A percentile compares a stretch with the other conserved stretches of the same genome.
Evolutionary conservation across 2,329 filamentous ascomycete species (phyloP).

Genomic region (Phaeosphaeriaceae sp.): DNA sequence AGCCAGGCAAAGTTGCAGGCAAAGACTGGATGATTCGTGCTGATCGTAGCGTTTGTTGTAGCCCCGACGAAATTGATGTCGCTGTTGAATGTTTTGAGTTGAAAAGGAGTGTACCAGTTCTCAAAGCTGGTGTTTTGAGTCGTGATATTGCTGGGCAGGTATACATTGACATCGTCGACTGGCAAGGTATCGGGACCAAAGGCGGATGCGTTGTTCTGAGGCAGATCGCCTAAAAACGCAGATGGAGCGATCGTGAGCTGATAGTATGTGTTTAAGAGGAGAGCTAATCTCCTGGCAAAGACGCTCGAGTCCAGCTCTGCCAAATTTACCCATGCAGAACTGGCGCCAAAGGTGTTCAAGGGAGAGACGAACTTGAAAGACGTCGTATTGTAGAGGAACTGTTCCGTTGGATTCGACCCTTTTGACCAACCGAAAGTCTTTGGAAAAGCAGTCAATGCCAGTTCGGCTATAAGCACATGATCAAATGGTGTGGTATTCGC

Average conservation of each 20-base stretch:
- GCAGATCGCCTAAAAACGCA: constrained; percentile 32
- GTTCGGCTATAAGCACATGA: constrained; percentile 10
- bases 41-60: constrained; percentile 28
- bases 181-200: constrained; percentile 38
- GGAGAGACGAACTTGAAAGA: constrained; percentile 26
- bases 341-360: constrained; percentile 1
- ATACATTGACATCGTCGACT: constrained; percentile 28
- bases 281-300: constrained; percentile 31
- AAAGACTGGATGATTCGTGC: constrained; percentile 25
- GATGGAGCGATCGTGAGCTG: constrained; percentile 35
- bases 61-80: constrained; percentile 36
- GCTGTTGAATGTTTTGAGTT: neutral
- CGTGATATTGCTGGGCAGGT: constrained; percentile 30
- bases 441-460: constrained; percentile 21
- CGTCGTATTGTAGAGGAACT: constrained; percentile 28
- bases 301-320: constrained; percentile 13
- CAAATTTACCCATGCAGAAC: constrained; percentile 20
- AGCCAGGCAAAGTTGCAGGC: constrained; percentile 41
- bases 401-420: constrained; percentile 34
- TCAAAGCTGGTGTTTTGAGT: constrained; percentile 15
- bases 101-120: constrained; percentile 28
- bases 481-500: constrained; percentile 27
- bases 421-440: constrained; percentile 8
- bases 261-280: constrained; percentile 42
- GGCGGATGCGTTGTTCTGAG: constrained; percentile 25